Conservation (phyloP, 768 basidiomycete genomes). For the Mycena latifolia region DNA sequence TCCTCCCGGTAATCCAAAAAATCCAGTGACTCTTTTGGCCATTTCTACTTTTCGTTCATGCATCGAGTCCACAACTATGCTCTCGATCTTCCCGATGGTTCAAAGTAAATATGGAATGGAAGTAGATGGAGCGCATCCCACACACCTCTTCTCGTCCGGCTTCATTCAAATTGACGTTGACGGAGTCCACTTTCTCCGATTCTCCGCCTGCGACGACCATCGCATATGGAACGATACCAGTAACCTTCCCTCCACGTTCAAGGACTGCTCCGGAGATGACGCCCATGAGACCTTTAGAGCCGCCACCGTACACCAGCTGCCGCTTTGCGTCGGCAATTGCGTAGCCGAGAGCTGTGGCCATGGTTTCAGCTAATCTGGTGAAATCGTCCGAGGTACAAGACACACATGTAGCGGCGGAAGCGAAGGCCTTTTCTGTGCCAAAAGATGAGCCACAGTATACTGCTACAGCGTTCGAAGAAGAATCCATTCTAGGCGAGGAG, state of each 20-base stretch:
- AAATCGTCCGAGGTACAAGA: slow-evolving; percentile 25
- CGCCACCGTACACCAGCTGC: slow-evolving; percentile 90
- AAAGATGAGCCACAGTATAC: slow-evolving; percentile 88
- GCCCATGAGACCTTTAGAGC: slow-evolving; percentile 89
- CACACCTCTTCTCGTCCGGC: slow-evolving; percentile 39
- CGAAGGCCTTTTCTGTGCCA: slow-evolving; percentile 72
- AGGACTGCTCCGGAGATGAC: slow-evolving; percentile 75
- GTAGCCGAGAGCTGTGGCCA: slow-evolving; percentile 71
- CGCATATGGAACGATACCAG: slow-evolving; percentile 83
- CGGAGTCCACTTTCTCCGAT: slow-evolving; percentile 54
- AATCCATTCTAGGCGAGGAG: not conserved
- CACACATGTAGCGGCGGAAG: slow-evolving; percentile 79
- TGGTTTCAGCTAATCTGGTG: slow-evolving; percentile 3
- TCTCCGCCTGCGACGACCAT: slow-evolving; percentile 79
- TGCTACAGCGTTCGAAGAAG: slow-evolving; percentile 61
- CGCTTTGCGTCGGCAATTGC: slow-evolving; percentile 73
- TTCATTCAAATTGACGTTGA: slow-evolving; percentile 40
- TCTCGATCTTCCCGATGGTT: slow-evolving; percentile 29
- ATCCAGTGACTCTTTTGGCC: slow-evolving; percentile 84
- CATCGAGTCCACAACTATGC: slow-evolving; percentile 82
- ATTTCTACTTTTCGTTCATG: slow-evolving; percentile 93
- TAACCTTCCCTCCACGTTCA: slow-evolving; percentile 76
- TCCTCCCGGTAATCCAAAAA: slow-evolving; percentile 92
- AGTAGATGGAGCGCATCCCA: not conserved
- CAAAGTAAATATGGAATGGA: not conserved